Base-by-base conservation (phyloP, 768 basidiomycete species). In the Pisolithus orientalis region DNA sequence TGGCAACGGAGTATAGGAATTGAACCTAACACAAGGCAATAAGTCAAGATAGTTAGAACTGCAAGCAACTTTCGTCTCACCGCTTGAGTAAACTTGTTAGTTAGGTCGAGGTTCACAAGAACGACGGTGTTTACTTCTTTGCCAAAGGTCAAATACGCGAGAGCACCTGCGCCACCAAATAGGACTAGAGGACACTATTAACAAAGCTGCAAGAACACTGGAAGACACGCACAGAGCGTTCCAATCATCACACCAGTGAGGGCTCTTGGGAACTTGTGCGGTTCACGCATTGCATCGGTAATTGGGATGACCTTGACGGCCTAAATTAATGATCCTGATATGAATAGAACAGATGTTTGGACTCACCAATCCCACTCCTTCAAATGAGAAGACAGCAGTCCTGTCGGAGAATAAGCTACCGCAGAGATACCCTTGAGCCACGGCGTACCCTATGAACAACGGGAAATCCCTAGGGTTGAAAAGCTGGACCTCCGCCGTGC, bases 301-400 rank as follows among this genome's bases (percentile, higher is more conserved):
- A 99, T 96, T 17, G 96, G 96, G 55, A 99, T 90, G 56, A 99
- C 75, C 79, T 87, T 64, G 24, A 13, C 29, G n/a, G 57, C 14
- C 32, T 13, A 3, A 21, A 21, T 42, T 25, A 44, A 53, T 59
- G 49, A 55, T 37, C 43, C 46, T 24, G 10, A 29, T 27, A 11
- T 5, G 34, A 27, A 34, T 25, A 14, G 9, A 17, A 16, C 11
- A 28, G n/a, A 42, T 39, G 17, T 27, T 27, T 28, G 29, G 49
- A 67, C 82, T 58, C 59, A 88, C 86, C 70, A 98, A 73, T 45
- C 95, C 96, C 58, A 99, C 92, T 8, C 95, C 95, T 69, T 99
- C 95, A 60, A 98, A 99, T 1, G 96, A 92, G 69, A 98, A 98
- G 29, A 97, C 95, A 3, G 96, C 95, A 24, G 96, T 97, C 7